Evolutionary conservation across 2,329 filamentous ascomycete genomes (phyloP).

Genomic region (Fusarium nematophilum): DNA sequence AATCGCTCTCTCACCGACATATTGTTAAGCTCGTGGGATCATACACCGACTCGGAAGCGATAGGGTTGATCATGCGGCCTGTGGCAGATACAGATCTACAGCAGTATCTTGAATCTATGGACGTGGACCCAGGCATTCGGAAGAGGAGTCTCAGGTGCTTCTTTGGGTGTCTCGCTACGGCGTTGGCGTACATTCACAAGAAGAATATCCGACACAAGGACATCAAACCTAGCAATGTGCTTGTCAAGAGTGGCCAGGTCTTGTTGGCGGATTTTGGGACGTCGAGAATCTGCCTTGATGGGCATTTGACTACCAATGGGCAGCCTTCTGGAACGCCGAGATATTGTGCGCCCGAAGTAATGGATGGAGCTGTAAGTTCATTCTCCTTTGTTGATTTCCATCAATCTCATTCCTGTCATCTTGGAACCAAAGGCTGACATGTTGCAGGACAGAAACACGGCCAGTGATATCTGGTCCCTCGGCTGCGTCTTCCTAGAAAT

Average conservation of each 20-base stretch:
- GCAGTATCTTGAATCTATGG: background rate
- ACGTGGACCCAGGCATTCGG: background rate
- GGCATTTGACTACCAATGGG: background rate
- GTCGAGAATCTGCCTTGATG: background rate
- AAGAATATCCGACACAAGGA: constrained; percentile 3
- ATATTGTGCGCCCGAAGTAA: background rate
- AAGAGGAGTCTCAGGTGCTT: background rate
- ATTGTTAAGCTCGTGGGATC: constrained; percentile 1
- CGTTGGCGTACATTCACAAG: background rate
- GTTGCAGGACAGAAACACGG: background rate
- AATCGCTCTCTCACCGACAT: background rate
- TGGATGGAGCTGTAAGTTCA: background rate
- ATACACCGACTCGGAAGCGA: background rate
- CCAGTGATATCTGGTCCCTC: background rate
- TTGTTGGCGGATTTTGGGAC: background rate
- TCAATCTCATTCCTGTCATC: no score
- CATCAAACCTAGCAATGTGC: background rate
- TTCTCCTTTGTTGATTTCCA: no score
- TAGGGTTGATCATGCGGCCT: background rate
- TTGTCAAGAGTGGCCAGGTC: background rate
- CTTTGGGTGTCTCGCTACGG: background rate
- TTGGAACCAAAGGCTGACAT: background rate
- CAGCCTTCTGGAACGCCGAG: background rate
- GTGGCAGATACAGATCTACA: background rate
- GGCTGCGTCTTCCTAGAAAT: constrained; percentile 2